Conservation (phyloP, 2,329 filamentous ascomycete genomes). For the Fusarium austroafricanum region DNA sequence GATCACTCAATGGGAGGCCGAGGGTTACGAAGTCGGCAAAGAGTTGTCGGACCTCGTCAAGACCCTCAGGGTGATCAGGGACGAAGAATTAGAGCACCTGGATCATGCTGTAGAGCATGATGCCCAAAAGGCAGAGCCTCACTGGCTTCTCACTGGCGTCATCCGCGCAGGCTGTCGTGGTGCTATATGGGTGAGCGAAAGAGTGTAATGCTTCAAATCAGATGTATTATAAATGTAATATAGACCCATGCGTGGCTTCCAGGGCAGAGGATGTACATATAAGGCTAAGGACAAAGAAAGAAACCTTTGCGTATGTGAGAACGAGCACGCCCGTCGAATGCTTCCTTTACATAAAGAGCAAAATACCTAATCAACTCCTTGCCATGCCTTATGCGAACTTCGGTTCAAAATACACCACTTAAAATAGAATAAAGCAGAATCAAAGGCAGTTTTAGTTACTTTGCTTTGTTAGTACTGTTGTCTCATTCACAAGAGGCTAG, state of each 20-base stretch:
- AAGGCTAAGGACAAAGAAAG: constrained; percentile 20
- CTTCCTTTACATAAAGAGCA: constrained; percentile 17
- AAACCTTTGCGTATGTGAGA: constrained; percentile 16
- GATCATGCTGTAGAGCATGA: constrained; percentile 96
- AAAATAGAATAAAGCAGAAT: not conserved
- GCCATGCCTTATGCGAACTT: constrained; percentile 37
- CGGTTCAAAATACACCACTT: constrained; percentile 14
- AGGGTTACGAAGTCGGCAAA: constrained; percentile 82
- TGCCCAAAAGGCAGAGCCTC: constrained; percentile 87
- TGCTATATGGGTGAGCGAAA: constrained; percentile 92
- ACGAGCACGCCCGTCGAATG: constrained; percentile 34
- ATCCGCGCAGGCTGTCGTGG: constrained; percentile 91
- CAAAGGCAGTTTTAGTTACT: constrained; percentile 50
- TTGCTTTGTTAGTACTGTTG: constrained; percentile 44
- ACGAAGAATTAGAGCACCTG: constrained; percentile 96
- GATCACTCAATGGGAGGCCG: constrained; percentile 77
- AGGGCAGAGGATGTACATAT: constrained; percentile 36
- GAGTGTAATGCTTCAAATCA: constrained; percentile 60
- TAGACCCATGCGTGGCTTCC: constrained; percentile 19
- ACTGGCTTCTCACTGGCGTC: constrained; percentile 86
- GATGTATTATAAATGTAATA: constrained; percentile 47
- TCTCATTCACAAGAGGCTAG: not conserved
- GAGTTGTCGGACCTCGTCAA: constrained; percentile 79
- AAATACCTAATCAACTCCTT: constrained; percentile 40
- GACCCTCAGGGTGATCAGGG: constrained; percentile 84